Evolutionary conservation across 805 yeast genomes (phyloP), one percentile per base, ranked within the genome.

Genomic region (Candida easanensis): DNA sequence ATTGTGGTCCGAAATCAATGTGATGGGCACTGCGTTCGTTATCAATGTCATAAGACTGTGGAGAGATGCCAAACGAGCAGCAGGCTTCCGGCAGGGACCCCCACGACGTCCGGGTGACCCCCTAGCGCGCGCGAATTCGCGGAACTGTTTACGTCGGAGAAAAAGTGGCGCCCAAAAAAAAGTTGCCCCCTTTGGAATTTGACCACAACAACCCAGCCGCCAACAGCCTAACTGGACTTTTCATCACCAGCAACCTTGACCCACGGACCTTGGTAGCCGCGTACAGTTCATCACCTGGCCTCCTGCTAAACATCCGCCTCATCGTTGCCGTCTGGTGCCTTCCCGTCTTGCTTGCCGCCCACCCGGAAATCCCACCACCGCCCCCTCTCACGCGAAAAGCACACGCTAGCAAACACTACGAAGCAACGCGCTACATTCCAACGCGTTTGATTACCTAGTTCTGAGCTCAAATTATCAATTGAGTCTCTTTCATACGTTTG

Each of bases 91-190:
- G n/a, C n/a, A n/a, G n/a, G n/a, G n/a, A n/a, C n/a, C n/a, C n/a
- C n/a, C n/a, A n/a, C n/a, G 28, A n/a, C 30, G 21, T 21, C 35
- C 37, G 39, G 33, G 42, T 25, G 22, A 28, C 41, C 33, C 28
- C 36, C 22, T 18, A 15, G 13, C 22, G n/a, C 16, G 4, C 20
- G 19, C 33, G 19, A 30, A 20, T 8, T 15, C 16, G 19, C 35
- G 23, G 35, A 10, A 6, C 15, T 22, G 27, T 30, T 30, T 35
- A 15, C 14, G 18, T 37, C 37, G 14, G 20, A 25, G 27, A 37
- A 37, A 36, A 35, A 31, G 20, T 4, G 32, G 36, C 37, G 25
- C 39, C 28, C 39, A 39, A 34, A 38, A 41, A 41, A 40, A 37
- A 37, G 34, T 18, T 26, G 27, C 31, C 20, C 38, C 40, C 35